Evolutionary conservation across 2,329 filamentous ascomycete species (phyloP).

Genomic region (Fusarium sp.): DNA sequence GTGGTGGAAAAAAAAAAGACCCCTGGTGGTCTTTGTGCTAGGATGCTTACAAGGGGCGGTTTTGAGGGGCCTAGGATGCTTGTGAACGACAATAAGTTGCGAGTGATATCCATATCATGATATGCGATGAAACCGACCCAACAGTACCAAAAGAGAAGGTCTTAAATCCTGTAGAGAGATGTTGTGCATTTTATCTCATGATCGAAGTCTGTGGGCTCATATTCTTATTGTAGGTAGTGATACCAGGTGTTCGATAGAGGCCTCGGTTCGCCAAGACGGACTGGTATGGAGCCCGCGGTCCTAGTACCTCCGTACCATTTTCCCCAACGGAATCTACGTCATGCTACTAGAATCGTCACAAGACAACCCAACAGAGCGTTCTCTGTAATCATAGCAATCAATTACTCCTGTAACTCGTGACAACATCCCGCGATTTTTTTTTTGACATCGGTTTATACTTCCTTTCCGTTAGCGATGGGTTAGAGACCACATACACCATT

Average conservation of each 20-base stretch:
- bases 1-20: conserved; percentile 25
- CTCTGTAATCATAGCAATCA: conserved; percentile 24
- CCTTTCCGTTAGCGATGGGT: conserved; percentile 29
- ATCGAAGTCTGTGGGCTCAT: conserved; percentile 15
- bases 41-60: conserved; percentile 28
- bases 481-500: conserved; percentile 17
- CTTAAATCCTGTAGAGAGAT: neutral
- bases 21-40: conserved; percentile 22
- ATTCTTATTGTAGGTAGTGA: conserved; percentile 12
- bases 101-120: conserved; percentile 21
- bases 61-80: conserved; percentile 15
- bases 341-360: conserved; percentile 46
- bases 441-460: neutral
- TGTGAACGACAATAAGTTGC: conserved; percentile 15
- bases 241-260: conserved; percentile 35
- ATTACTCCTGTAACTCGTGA: conserved; percentile 24
- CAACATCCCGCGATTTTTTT: conserved; percentile 6
- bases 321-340: conserved; percentile 51
- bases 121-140: neutral
- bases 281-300: conserved; percentile 18
- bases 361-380: conserved; percentile 38
- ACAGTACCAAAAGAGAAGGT: conserved; percentile 10
- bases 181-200: conserved; percentile 1
- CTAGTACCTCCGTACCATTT: conserved; percentile 28
- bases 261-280: conserved; percentile 31